These are phyloP conservation scores for Apiospora rasikravindrae DNA, from an alignment of 2,329 filamentous ascomycete species.

Conservation along the genomic window DNA sequence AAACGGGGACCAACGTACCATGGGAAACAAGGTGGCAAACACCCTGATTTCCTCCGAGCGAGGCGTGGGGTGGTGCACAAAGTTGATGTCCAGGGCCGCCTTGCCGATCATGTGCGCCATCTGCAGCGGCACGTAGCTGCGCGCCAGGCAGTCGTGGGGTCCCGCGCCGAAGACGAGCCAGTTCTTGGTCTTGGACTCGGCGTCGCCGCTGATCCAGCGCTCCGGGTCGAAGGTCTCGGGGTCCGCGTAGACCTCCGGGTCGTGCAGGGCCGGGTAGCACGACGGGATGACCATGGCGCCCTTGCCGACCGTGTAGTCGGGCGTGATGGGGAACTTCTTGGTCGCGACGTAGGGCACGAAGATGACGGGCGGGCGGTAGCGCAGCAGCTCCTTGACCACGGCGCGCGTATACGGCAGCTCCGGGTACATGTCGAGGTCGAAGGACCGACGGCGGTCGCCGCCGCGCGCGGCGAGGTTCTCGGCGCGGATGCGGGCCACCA, in stretches of 20 bases:
- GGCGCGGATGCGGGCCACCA: slow-evolving; percentile 49
- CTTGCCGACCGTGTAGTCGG: slow-evolving; percentile 54
- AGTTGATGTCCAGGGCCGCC: slow-evolving; percentile 54
- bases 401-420: slow-evolving; percentile 58
- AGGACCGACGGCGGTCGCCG: slow-evolving; percentile 46
- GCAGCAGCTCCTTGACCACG: slow-evolving; percentile 58
- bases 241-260: slow-evolving; percentile 52
- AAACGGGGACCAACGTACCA: slow-evolving; percentile 44
- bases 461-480: slow-evolving; percentile 52
- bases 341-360: slow-evolving; percentile 58
- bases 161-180: slow-evolving; percentile 60
- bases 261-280: slow-evolving; percentile 57
- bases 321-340: slow-evolving; percentile 52
- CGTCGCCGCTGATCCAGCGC: slow-evolving; percentile 57
- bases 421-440: slow-evolving; percentile 49
- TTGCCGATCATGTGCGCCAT: slow-evolving; percentile 60
- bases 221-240: slow-evolving; percentile 56
- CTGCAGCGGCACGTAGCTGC: slow-evolving; percentile 54
- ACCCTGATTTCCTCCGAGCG: slow-evolving; percentile 56
- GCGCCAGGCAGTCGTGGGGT: slow-evolving; percentile 55
- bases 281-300: slow-evolving; percentile 56
- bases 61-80: slow-evolving; percentile 53
- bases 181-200: slow-evolving; percentile 55
- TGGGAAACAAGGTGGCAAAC: slow-evolving; percentile 54
- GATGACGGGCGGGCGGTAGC: slow-evolving; percentile 57